These are phyloP conservation scores for Candida sp. DNA, from an alignment of 1,139 yeast species.

Conservation along the genomic window DNA sequence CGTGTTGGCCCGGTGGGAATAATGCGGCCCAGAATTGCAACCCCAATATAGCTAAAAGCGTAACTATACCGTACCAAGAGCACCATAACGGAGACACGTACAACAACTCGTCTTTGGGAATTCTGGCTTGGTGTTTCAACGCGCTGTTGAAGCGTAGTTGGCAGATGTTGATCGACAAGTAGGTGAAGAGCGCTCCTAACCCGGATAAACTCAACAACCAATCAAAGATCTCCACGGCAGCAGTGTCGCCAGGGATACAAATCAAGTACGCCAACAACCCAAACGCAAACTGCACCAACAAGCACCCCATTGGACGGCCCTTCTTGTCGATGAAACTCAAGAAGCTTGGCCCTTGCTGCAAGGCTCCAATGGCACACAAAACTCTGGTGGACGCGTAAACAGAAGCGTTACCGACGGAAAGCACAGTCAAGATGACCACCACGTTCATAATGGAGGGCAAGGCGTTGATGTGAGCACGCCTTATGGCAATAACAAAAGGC, in stretches of 20 bases:
- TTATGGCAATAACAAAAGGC: constrained; percentile 46
- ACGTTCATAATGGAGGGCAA: constrained; percentile 38
- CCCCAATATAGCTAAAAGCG: constrained; percentile 28
- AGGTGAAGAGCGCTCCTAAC: constrained; percentile 27
- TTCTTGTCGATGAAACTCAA: constrained; percentile 34
- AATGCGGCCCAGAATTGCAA: constrained; percentile 46
- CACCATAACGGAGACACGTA: constrained; percentile 29
- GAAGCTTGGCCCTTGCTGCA: constrained; percentile 35
- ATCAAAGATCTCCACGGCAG: constrained; percentile 21
- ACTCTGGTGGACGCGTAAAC: constrained; percentile 41
- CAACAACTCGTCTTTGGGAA: constrained; percentile 34
- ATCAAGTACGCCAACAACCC: constrained; percentile 36
- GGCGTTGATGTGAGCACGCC: constrained; percentile 31
- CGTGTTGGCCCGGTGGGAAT: constrained; percentile 32
- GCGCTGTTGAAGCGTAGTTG: constrained; percentile 38
- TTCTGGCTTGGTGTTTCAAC: constrained; percentile 27
- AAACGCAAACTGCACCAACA: constrained; percentile 24
- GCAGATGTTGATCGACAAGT: constrained; percentile 33
- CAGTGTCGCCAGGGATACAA: constrained; percentile 27
- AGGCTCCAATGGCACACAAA: constrained; percentile 38
- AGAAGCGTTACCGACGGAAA: constrained; percentile 39
- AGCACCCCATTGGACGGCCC: constrained; percentile 40
- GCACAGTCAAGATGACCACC: constrained; percentile 33
- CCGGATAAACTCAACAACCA: constrained; percentile 30
- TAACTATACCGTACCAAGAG: constrained; percentile 35